phyloP scores from a whole-genome alignment of 345 rosid genomes.

The Citrus maxima region DNA sequence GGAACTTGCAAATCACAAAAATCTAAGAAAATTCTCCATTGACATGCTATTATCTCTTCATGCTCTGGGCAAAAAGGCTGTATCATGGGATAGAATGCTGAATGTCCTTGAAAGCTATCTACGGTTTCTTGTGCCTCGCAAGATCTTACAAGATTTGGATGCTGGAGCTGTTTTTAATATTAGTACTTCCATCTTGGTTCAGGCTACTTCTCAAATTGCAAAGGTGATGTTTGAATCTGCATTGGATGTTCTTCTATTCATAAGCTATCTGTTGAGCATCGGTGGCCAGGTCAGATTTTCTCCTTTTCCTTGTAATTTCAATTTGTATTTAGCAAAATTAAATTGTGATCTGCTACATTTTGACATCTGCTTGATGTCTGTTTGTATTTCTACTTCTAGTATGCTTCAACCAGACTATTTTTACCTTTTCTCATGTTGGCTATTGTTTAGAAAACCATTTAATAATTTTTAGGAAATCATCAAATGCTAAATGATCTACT shows the following conservation, averaged over 20 bases:
- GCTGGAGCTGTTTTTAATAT: slow-evolving; percentile 43
- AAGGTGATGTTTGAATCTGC: slow-evolving; percentile 88
- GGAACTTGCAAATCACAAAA: slow-evolving; percentile 62
- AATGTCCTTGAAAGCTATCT: slow-evolving; percentile 60
- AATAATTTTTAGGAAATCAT: not conserved
- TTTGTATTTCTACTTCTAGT: not conserved
- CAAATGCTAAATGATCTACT: slow-evolving; percentile 3
- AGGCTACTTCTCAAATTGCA: slow-evolving; percentile 78
- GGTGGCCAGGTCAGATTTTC: slow-evolving; percentile 70
- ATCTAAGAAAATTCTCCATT: slow-evolving; percentile 71
- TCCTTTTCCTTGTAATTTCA: not conserved
- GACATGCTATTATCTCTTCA: slow-evolving; percentile 70
- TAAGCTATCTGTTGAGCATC: slow-evolving; percentile 68
- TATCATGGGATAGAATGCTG: slow-evolving; percentile 71
- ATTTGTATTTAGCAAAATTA: not conserved
- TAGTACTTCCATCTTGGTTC: slow-evolving; percentile 52
- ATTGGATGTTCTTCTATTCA: slow-evolving; percentile 65
- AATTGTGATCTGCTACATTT: not conserved
- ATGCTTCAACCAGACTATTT: not conserved
- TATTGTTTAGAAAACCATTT: not conserved
- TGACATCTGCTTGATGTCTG: not conserved
- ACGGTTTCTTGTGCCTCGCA: slow-evolving; percentile 72
- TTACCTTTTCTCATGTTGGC: not conserved
- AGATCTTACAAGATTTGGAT: slow-evolving; percentile 41
- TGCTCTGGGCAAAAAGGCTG: slow-evolving; percentile 57